A percentile compares a stretch with the other conserved stretches of the same genome.
Conservation (phyloP, 2,329 filamentous ascomycete genomes). For the Aspergillus oerlinghausenensis region DNA sequence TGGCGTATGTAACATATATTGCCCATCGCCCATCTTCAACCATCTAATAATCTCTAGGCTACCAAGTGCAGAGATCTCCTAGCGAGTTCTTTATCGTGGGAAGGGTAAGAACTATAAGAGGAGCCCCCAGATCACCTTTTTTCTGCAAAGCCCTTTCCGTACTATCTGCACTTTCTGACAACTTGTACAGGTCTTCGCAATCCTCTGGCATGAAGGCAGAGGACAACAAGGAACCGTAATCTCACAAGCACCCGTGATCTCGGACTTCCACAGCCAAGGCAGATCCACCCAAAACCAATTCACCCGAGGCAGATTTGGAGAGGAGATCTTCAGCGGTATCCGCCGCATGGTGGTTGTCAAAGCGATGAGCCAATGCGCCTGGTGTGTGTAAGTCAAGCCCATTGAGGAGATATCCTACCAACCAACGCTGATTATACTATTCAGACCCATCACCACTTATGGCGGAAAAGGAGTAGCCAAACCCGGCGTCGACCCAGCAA, state of each 20-base stretch:
- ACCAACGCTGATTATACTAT: neutral
- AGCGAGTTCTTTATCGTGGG: neutral
- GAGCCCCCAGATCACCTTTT: neutral
- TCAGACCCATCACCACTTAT: constrained; percentile 41
- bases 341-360: constrained; percentile 35
- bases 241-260: constrained; percentile 7
- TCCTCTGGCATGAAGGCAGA: constrained; percentile 30
- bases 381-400: constrained; percentile 28
- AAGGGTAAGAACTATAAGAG: neutral
- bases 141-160: neutral
- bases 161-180: neutral
- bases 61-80: neutral
- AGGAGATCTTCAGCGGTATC: constrained; percentile 26
- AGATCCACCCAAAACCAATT: constrained; percentile 8
- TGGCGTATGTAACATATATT: constrained; percentile 6
- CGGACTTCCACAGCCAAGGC: constrained; percentile 13
- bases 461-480: constrained; percentile 33
- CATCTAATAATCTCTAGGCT: neutral
- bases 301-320: constrained; percentile 11
- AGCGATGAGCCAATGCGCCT: constrained; percentile 21
- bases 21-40: neutral
- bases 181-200: constrained; percentile 22
- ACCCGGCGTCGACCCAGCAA: constrained; percentile 26
- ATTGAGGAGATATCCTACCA: neutral
- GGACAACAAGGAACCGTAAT: constrained; percentile 11